Conservation (phyloP, 306 rosid species). For the Parietaria judaica region DNA sequence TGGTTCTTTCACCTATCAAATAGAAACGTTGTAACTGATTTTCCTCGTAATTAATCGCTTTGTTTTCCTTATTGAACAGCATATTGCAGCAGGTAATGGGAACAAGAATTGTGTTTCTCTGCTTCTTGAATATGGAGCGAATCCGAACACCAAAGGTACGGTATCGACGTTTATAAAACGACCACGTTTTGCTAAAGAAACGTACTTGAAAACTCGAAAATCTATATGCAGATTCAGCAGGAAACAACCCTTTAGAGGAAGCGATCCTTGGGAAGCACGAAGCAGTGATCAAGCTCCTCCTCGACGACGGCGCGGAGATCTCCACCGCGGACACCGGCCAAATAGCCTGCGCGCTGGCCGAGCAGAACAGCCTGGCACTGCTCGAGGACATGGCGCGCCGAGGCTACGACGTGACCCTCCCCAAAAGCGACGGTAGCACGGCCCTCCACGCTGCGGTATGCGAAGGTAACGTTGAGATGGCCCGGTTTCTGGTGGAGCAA, state of each 20-base stretch:
- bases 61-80: conserved; percentile 34
- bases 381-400: conserved; percentile 28
- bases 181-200: no score
- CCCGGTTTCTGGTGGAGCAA: conserved; percentile 38
- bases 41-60: background rate
- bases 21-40: background rate
- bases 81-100: conserved; percentile 59
- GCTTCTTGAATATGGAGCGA: conserved; percentile 51
- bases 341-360: conserved; percentile 41
- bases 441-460: conserved; percentile 54
- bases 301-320: conserved; percentile 44
- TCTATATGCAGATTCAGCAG: conserved; percentile 33
- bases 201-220: no score
- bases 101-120: conserved; percentile 34
- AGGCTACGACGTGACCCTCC: conserved; percentile 36
- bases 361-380: conserved; percentile 38
- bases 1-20: background rate
- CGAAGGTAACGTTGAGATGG: conserved; percentile 44
- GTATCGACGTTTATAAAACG: background rate
- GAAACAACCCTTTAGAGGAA: conserved; percentile 51
- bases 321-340: conserved; percentile 20
- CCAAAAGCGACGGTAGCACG: conserved; percentile 32
- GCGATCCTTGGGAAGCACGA: conserved; percentile 39
- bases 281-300: conserved; percentile 32
- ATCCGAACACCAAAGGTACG: conserved; percentile 56